Evolutionary conservation across 345 rosid species (phyloP), one percentile per base, ranked within the genome.

Genomic region (Punica granatum): DNA sequence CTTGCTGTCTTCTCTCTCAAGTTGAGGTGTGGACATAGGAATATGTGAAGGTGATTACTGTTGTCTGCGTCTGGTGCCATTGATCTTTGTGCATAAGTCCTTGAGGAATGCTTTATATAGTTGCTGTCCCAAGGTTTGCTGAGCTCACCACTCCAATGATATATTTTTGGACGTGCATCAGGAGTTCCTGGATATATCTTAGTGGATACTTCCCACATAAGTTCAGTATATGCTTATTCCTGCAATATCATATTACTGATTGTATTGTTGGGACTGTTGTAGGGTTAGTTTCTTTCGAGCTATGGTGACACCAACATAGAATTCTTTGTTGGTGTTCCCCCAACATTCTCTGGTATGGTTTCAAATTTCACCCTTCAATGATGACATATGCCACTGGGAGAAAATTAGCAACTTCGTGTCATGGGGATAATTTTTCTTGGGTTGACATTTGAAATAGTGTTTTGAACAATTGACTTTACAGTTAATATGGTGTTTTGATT

Each of bases 331-430:
- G 84, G 84, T 81, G 80, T 76, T 73, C 72, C 75, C 78, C 75
- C 85, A 66, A 80, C 89, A 68, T 70, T 72, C 79, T 65, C 80
- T 80, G 86, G 86, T 83, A 87, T 83, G 90, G 81, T 70, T 80
- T 84, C 76, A 66, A 73, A 60, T 69, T 79, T 78, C 74, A 73
- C 51, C 70, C 75, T 73, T 39, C 10, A 63, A 60, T 37, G 28
- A 43, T 56, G 10, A 41, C 32, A 26, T 59, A 48, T 33, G 25
- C 65, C 28, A 35, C 48, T 44, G 65, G 60, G 71, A 25, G 64
- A 65, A 54, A 41, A 14, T 75, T 67, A 75, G 59, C 65, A 71
- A 69, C 23, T 70, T 48, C 23, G 26, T 33, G 51, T 63, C 9
- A 48, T 25, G 64, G 64, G 59, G 64, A 69, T 69, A 68, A 39